Evolutionary conservation across 177 flowering plant genomes (phyloP).

Genomic region (Vitis hybrid): DNA sequence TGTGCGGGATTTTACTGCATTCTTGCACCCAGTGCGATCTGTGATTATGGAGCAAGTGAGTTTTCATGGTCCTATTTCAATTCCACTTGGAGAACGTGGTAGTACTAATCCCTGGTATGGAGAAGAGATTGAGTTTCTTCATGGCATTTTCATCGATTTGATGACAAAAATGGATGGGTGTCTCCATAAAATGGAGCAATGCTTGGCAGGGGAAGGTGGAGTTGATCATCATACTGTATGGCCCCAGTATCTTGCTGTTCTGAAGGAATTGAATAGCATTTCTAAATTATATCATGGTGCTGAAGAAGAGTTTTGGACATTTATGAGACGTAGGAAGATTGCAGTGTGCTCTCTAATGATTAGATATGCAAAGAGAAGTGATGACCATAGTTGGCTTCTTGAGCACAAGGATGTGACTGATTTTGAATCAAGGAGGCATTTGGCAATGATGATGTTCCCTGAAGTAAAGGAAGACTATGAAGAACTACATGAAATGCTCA

Average conservation of each 20-base stretch:
- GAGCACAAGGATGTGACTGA: constrained; percentile 65
- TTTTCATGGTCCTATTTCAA: constrained; percentile 26
- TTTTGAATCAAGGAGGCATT: constrained; percentile 77
- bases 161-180: constrained; percentile 42
- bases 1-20: constrained; percentile 59
- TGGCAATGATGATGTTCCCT: constrained; percentile 79
- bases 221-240: constrained; percentile 19
- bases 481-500: constrained; percentile 89
- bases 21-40: constrained; percentile 43
- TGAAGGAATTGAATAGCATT: constrained; percentile 59
- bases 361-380: constrained; percentile 48
- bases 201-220: constrained; percentile 31
- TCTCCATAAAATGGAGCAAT: constrained; percentile 46
- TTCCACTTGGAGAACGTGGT: constrained; percentile 23
- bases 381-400: constrained; percentile 78
- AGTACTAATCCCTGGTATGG: constrained; percentile 18
- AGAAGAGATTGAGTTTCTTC: constrained; percentile 46
- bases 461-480: constrained; percentile 76
- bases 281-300: constrained; percentile 55
- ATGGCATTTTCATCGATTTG: constrained; percentile 41
- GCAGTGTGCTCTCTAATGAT: constrained; percentile 49
- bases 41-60: constrained; percentile 38
- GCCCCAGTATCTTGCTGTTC: constrained; percentile 55
- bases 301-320: constrained; percentile 40
- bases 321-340: constrained; percentile 46